These are phyloP conservation scores for Salmacisia buchloeana DNA, from an alignment of 1,284 basidiomycete genomes.

Conservation along the genomic window DNA sequence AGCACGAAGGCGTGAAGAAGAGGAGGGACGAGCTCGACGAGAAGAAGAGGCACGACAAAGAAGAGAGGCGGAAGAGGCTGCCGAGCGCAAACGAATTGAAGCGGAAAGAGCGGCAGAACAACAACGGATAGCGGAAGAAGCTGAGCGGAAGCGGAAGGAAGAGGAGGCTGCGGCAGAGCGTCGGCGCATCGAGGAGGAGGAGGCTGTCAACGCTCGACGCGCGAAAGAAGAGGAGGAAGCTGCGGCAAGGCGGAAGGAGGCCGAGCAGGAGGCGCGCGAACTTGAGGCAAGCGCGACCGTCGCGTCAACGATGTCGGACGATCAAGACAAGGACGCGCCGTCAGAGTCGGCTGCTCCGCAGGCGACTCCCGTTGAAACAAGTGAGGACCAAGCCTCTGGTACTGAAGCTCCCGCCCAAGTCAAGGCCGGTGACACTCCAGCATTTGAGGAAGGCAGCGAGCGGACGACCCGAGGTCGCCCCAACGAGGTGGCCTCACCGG, in stretches of 20 bases:
- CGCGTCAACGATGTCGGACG: neutral
- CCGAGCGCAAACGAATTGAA: conserved; percentile 12
- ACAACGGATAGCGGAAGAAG: conserved; percentile 13
- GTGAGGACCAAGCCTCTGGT: too few relatives aligned
- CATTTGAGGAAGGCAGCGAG: neutral
- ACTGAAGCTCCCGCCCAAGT: too few relatives aligned
- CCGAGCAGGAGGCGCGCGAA: neutral
- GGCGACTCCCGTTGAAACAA: too few relatives aligned
- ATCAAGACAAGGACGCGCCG: neutral
- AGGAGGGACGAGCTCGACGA: neutral
- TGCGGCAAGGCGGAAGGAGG: neutral
- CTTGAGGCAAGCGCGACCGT: neutral
- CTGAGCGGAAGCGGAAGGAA: conserved; percentile 10
- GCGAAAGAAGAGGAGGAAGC: conserved; percentile 1
- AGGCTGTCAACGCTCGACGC: neutral
- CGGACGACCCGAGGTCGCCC: neutral
- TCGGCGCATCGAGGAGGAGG: neutral
- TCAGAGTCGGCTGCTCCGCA: neutral
- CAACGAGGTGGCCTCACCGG: neutral
- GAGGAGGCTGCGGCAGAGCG: conserved; percentile 10
- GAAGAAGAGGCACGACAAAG: conserved; percentile 22
- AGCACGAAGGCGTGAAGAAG: conserved; percentile 11
- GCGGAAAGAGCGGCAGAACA: conserved; percentile 24
- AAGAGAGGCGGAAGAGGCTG: conserved; percentile 17
- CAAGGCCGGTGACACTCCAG: too few relatives aligned